Percentiles rank a stretch among this genome's conserved stretches.
Conservation (phyloP, 306 rosid species). For the Phaseolus lunatus region DNA sequence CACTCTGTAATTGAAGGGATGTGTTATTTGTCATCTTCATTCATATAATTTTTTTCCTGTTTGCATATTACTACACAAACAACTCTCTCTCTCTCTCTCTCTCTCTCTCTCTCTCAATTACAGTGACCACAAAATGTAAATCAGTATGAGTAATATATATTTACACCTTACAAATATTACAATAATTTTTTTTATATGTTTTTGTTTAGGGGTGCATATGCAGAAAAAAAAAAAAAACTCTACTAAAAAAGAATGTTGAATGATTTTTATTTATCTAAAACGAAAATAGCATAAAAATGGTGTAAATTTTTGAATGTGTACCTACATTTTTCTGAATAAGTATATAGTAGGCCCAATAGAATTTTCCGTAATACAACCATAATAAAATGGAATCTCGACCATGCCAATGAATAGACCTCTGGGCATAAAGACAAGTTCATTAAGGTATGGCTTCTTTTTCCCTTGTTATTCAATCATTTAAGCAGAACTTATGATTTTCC, state of each 20-base stretch:
- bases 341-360: slow-evolving; percentile 49
- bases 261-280: neutral
- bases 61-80: slow-evolving; percentile 35
- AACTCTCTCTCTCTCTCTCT: slow-evolving; percentile 32
- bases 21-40: slow-evolving; percentile 76
- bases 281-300: neutral
- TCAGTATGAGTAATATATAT: slow-evolving; percentile 13
- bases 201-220: neutral
- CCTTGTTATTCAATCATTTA: slow-evolving; percentile 33
- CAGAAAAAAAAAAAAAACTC: neutral
- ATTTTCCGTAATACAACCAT: slow-evolving; percentile 51
- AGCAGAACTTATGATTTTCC: slow-evolving; percentile 1
- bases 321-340: slow-evolving; percentile 31
- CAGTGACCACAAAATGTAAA: slow-evolving; percentile 30
- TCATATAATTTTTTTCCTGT: slow-evolving; percentile 41
- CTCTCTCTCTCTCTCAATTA: slow-evolving; percentile 31
- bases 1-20: slow-evolving; percentile 73
- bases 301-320: neutral
- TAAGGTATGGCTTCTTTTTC: slow-evolving; percentile 18
- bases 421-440: slow-evolving; percentile 46
- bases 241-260: neutral
- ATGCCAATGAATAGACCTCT: slow-evolving; percentile 54
- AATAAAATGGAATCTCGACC: slow-evolving; percentile 55
- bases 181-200: neutral
- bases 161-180: neutral